These are phyloP conservation scores for Shiraia bambusicola DNA, from an alignment of 2,329 filamentous ascomycete species.

Conservation along the genomic window DNA sequence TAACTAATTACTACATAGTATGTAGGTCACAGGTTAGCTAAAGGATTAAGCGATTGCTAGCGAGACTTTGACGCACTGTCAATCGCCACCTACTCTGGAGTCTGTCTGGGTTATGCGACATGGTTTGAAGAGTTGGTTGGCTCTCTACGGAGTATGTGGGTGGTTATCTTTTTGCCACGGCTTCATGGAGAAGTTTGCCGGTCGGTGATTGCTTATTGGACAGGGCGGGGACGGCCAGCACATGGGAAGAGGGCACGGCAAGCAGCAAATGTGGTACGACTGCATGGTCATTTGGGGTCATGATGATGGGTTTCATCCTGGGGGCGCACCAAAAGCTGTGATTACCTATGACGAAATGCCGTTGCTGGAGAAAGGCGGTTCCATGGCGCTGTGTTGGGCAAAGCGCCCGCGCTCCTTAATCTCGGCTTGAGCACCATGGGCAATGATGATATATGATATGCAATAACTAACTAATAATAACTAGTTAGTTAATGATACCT, in stretches of 20 bases:
- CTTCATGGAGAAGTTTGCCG: conserved; percentile 15
- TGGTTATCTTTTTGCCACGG: conserved; percentile 31
- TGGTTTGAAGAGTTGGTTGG: too few species aligned
- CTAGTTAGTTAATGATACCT: too few species aligned
- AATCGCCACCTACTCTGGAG: conserved; percentile 19
- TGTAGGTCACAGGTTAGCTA: too few species aligned
- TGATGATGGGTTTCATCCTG: conserved; percentile 12
- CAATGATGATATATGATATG: too few species aligned
- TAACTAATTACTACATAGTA: too few species aligned
- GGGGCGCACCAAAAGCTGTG: conserved; percentile 12
- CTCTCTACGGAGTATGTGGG: too few species aligned
- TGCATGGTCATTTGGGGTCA: conserved; percentile 2
- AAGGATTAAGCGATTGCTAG: not conserved
- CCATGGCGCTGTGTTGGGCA: conserved; percentile 21
- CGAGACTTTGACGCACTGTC: conserved; percentile 19
- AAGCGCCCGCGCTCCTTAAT: conserved; percentile 42
- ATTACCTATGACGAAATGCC: conserved; percentile 24
- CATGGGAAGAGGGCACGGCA: too few species aligned
- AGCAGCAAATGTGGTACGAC: conserved; percentile 10
- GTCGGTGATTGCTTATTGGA: conserved; percentile 19
- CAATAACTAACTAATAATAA: too few species aligned
- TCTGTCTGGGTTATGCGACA: too few species aligned
- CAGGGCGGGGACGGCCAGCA: conserved; percentile 2
- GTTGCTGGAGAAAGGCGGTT: conserved; percentile 14
- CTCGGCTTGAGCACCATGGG: conserved; percentile 34